Percentiles rank a stretch among this genome's conserved stretches.
These are phyloP conservation scores for Phoma herbarum DNA, from an alignment of 2,329 filamentous ascomycete genomes.

Conservation along the genomic window DNA sequence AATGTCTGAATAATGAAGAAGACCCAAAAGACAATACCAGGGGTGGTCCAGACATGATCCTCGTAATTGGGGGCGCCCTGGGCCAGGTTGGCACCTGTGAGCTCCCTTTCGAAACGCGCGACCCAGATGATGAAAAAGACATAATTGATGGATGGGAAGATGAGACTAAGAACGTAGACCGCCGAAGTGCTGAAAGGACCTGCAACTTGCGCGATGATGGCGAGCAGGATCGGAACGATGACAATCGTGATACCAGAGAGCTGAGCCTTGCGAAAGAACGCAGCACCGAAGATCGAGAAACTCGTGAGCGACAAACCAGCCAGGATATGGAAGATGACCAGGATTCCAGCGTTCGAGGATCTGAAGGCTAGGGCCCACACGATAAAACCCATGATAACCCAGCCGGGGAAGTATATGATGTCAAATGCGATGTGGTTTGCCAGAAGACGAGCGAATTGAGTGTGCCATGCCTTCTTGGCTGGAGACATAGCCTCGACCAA, in stretches of 20 bases:
- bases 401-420: slow-evolving; percentile 80
- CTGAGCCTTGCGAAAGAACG: slow-evolving; percentile 87
- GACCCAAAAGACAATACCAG: slow-evolving; percentile 79
- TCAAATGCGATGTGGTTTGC: slow-evolving; percentile 84
- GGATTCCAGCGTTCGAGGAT: slow-evolving; percentile 54
- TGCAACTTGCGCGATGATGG: slow-evolving; percentile 81
- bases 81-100: slow-evolving; percentile 67
- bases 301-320: slow-evolving; percentile 80
- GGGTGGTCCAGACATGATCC: slow-evolving; percentile 65
- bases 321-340: slow-evolving; percentile 72
- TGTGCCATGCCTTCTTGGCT: slow-evolving; percentile 75
- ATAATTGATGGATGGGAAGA: slow-evolving; percentile 90
- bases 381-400: slow-evolving; percentile 79
- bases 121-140: slow-evolving; percentile 81
- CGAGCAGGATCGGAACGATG: slow-evolving; percentile 76
- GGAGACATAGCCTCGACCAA: slow-evolving; percentile 93
- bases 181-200: slow-evolving; percentile 68
- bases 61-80: slow-evolving; percentile 64
- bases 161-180: slow-evolving; percentile 73
- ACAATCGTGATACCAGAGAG: slow-evolving; percentile 83
- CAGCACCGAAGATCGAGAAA: slow-evolving; percentile 80
- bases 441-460: slow-evolving; percentile 78
- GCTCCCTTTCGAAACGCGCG: slow-evolving; percentile 76
- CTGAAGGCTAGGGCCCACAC: slow-evolving; percentile 67
- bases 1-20: slow-evolving; percentile 81